Percentiles rank a stretch among this genome's conserved stretches.
These are phyloP conservation scores for Haplosporangium sp. DNA, from an alignment of 371 early-diverging fungal genomes.

Conservation along the genomic window DNA sequence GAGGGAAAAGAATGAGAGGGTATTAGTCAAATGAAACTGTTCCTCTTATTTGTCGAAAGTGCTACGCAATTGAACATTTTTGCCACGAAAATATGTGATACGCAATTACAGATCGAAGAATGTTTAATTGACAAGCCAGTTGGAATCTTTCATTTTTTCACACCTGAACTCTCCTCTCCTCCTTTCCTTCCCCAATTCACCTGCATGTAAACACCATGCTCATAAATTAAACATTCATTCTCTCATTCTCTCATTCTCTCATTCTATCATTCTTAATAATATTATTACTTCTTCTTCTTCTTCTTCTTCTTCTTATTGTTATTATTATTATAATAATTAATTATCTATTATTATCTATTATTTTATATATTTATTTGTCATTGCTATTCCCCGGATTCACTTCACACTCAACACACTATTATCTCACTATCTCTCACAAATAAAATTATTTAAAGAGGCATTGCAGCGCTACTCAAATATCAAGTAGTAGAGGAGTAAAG, in stretches of 20 bases:
- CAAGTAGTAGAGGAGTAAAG: too few relatives aligned
- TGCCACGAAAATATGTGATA: conserved; percentile 3
- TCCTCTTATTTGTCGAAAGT: neutral
- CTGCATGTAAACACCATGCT: too few relatives aligned
- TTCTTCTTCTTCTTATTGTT: neutral
- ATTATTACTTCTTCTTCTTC: neutral
- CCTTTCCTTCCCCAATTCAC: too few relatives aligned
- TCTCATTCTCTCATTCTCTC: neutral
- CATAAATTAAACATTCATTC: too few relatives aligned
- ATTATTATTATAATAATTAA: neutral
- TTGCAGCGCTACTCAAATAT: too few relatives aligned
- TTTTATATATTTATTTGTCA: neutral
- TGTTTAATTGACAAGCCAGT: neutral
- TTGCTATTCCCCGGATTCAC: neutral
- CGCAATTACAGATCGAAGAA: too few relatives aligned
- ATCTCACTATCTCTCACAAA: too few relatives aligned
- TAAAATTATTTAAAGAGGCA: too few relatives aligned
- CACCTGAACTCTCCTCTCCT: too few relatives aligned
- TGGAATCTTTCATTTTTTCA: neutral
- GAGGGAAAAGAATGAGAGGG: neutral
- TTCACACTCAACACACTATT: too few relatives aligned
- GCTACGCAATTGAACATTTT: neutral
- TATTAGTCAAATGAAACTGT: neutral
- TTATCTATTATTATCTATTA: neutral
- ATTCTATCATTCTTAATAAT: neutral